phyloP scores from a whole-genome alignment of 2,329 filamentous ascomycete species.

The Achaetomium macrosporum region DNA sequence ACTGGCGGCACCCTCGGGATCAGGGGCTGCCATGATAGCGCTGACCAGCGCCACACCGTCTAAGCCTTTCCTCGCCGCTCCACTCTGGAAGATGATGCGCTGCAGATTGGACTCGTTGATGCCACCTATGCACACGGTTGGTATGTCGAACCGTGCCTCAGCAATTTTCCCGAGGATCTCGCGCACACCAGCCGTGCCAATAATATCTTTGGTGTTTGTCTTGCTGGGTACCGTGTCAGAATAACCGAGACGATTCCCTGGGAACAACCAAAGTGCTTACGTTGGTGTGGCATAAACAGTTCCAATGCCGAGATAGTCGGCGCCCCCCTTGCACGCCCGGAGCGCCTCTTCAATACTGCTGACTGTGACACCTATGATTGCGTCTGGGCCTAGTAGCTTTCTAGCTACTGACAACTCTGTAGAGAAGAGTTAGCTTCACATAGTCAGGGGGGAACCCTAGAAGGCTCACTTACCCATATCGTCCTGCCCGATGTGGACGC shows the following conservation, averaged over 20 bases:
- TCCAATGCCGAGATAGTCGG: slow-evolving; percentile 86
- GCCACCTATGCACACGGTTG: slow-evolving; percentile 81
- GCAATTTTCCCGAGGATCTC: slow-evolving; percentile 59
- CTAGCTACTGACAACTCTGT: slow-evolving; percentile 60
- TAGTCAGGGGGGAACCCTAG: neutral
- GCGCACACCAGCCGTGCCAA: slow-evolving; percentile 66
- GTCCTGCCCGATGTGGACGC: slow-evolving; percentile 92
- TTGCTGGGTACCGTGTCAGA: slow-evolving; percentile 44
- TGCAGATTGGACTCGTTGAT: slow-evolving; percentile 73
- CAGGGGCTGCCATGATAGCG: slow-evolving; percentile 69
- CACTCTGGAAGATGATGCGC: slow-evolving; percentile 66
- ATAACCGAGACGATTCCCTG: neutral
- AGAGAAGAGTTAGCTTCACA: neutral
- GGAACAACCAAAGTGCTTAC: slow-evolving; percentile 29
- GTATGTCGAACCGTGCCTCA: slow-evolving; percentile 40
- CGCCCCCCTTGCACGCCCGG: slow-evolving; percentile 66
- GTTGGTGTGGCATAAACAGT: slow-evolving; percentile 83
- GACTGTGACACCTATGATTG: slow-evolving; percentile 87
- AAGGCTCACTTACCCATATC: slow-evolving; percentile 62
- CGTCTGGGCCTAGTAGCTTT: slow-evolving; percentile 63
- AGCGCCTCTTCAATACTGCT: slow-evolving; percentile 67
- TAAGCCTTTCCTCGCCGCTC: slow-evolving; percentile 50
- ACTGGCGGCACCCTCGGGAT: slow-evolving; percentile 59
- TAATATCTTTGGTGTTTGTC: slow-evolving; percentile 76
- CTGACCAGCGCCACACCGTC: slow-evolving; percentile 86